phyloP scores from a whole-genome alignment of 2,329 filamentous ascomycete genomes.

The Botrytis byssoidea region DNA sequence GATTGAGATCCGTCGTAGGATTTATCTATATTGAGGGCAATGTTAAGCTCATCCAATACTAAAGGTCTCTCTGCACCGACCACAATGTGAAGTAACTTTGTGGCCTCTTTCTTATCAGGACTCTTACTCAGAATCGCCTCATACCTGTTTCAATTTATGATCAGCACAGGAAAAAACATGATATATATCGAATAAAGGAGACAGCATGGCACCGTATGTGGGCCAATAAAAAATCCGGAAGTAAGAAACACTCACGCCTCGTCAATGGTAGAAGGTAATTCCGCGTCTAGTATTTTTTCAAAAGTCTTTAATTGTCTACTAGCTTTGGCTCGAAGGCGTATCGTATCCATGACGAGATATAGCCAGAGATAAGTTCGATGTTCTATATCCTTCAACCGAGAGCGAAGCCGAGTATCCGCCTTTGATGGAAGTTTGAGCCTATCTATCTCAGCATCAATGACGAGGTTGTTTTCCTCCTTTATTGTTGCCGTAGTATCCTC shows the following conservation, averaged over 20 bases:
- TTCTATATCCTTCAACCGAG: not conserved
- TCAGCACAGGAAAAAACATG: not conserved
- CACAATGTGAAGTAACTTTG: constrained; percentile 13
- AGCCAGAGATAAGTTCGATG: constrained; percentile 20
- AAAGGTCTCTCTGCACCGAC: not conserved
- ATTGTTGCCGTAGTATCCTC: constrained; percentile 8
- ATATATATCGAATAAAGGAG: not conserved
- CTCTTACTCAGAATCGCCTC: constrained; percentile 1
- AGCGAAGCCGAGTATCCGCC: too few relatives aligned
- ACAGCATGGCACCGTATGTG: too few relatives aligned
- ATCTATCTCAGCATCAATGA: constrained; percentile 9
- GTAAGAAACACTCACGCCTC: not conserved
- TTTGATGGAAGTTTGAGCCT: not conserved
- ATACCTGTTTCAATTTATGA: not conserved
- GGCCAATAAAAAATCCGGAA: too few relatives aligned
- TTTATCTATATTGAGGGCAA: not conserved
- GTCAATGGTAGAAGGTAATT: not conserved
- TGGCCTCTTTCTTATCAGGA: not conserved
- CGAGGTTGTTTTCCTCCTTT: constrained; percentile 15
- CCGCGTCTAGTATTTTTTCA: not conserved
- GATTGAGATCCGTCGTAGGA: constrained; percentile 15
- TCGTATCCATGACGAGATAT: constrained; percentile 6
- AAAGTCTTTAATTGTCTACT: not conserved
- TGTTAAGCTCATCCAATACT: not conserved
- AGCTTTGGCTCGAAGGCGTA: not conserved